These are phyloP conservation scores for Aphanomyces cochlioides DNA, from an alignment of 352 stramenopile species.

Conservation along the genomic window DNA sequence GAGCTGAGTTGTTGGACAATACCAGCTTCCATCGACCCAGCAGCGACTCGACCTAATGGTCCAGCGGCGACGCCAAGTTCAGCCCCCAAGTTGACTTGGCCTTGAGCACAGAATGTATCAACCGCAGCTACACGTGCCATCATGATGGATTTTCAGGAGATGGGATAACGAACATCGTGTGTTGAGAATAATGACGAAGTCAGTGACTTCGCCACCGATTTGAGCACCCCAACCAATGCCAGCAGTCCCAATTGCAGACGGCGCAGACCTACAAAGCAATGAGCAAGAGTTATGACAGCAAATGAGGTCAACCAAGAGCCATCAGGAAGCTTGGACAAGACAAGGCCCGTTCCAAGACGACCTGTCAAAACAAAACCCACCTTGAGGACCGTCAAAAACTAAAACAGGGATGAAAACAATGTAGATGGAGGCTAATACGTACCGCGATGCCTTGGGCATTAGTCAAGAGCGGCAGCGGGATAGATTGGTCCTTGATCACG, in stretches of 20 bases:
- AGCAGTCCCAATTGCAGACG: constrained; percentile 91
- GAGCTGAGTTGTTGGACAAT: constrained; percentile 11
- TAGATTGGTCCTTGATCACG: constrained; percentile 87
- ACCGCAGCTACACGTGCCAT: constrained; percentile 42
- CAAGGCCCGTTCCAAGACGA: constrained; percentile 88
- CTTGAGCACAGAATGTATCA: constrained; percentile 80
- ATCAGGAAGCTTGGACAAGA: constrained; percentile 88
- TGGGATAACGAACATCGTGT: constrained; percentile 47
- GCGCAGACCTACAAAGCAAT: constrained; percentile 56
- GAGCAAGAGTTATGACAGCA: neutral
- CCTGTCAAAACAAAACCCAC: constrained; percentile 83
- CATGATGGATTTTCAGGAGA: neutral
- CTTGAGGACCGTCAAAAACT: constrained; percentile 92
- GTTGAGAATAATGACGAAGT: constrained; percentile 94
- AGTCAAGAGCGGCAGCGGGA: constrained; percentile 83
- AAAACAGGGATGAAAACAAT: neutral
- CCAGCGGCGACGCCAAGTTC: constrained; percentile 86
- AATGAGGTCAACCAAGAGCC: constrained; percentile 73
- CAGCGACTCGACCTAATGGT: constrained; percentile 84
- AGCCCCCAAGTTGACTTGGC: constrained; percentile 87
- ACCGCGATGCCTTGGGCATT: constrained; percentile 88
- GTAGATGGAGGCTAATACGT: constrained; percentile 23
- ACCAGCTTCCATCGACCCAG: constrained; percentile 68
- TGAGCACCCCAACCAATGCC: constrained; percentile 88
- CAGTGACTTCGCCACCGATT: constrained; percentile 89